Evolutionary conservation across 2,329 filamentous ascomycete species (phyloP), one percentile per base, ranked within the genome.

Genomic region (Cladosporium velox): DNA sequence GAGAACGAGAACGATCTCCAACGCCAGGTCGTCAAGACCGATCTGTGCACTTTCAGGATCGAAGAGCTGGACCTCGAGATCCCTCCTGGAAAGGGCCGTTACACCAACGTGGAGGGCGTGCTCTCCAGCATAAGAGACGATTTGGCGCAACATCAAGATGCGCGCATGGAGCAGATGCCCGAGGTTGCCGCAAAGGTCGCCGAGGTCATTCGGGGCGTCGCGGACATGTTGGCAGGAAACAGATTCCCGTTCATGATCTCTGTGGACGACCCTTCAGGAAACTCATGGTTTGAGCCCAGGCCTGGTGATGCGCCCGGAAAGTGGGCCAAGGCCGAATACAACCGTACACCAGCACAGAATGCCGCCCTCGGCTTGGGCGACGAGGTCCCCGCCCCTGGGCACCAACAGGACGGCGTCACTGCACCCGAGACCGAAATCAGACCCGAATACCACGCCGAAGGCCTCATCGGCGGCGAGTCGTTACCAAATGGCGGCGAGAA

Each of bases 61-160:
- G 92, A 96, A 76, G 92, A 97, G 73, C 83, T 98, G 59, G 93
- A 97, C 76, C 85, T 99, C 70, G 95, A 99, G 80, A 93, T 98
- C 69, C 95, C 95, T 24, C 85, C 92, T 58, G 94, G 93, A 65
- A 89, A 93, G 65, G 93, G 95, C 66, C 93, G 97, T 79, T 87
- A 98, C 69, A 94, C 92, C 67, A 99, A 97, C 75, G 85, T 99
- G 10, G 95, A 99, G 81, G 94, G 95, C 62, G 86, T 98, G 3
- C 82, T 99, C 52, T 85, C 83, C 47, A 91, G 87, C 73, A 88
- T 97, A 35, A 82, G 95, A 55, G 88, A 92, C 67, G 93, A 96
- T 74, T 83, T 99, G 10, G 89, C 90, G 68, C 81, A 90, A 74
- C 91, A 92, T 72, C 95, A 99, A 77, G 88, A 90, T n/a, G 86